Conservation (phyloP, 2,329 filamentous ascomycete genomes). For the Epichloe sp. region DNA sequence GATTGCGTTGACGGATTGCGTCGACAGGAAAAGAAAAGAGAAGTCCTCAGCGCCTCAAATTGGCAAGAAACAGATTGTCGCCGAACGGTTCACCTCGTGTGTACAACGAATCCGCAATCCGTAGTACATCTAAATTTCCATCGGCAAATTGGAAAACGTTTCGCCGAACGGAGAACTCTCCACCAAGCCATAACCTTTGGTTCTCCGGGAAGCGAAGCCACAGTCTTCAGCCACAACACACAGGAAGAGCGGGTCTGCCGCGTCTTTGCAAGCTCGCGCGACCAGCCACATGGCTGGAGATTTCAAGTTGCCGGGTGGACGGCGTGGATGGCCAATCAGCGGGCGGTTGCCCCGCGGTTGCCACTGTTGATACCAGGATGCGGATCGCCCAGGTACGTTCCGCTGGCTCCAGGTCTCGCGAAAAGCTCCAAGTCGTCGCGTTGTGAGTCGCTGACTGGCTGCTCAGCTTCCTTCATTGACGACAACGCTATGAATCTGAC, state of each 20-base stretch:
- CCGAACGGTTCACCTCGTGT: background rate
- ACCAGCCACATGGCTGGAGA: slow-evolving; percentile 16
- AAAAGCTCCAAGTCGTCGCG: slow-evolving; percentile 10
- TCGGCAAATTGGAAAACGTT: slow-evolving; percentile 13
- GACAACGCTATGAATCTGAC: slow-evolving; percentile 1
- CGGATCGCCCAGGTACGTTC: slow-evolving; percentile 11
- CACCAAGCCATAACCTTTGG: background rate
- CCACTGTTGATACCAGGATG: slow-evolving; percentile 32
- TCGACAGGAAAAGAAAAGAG: background rate
- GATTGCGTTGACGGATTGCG: background rate
- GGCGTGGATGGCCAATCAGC: slow-evolving; percentile 26
- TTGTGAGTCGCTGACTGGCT: slow-evolving; percentile 9
- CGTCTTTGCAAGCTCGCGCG: slow-evolving; percentile 9
- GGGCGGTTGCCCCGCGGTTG: slow-evolving; percentile 43
- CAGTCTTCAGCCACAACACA: slow-evolving; percentile 8
- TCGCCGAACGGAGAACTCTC: slow-evolving; percentile 7
- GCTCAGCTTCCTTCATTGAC: slow-evolving; percentile 1
- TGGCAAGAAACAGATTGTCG: background rate
- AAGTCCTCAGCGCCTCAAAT: background rate
- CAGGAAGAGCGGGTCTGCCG: slow-evolving; percentile 6
- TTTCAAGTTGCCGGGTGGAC: slow-evolving; percentile 5
- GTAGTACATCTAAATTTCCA: slow-evolving; percentile 12
- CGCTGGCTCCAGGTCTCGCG: slow-evolving; percentile 4
- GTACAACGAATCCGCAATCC: background rate
- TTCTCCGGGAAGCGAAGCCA: background rate